These are phyloP conservation scores for Xerocomellus chrysenteron DNA, from an alignment of 768 basidiomycete genomes.

Conservation along the genomic window DNA sequence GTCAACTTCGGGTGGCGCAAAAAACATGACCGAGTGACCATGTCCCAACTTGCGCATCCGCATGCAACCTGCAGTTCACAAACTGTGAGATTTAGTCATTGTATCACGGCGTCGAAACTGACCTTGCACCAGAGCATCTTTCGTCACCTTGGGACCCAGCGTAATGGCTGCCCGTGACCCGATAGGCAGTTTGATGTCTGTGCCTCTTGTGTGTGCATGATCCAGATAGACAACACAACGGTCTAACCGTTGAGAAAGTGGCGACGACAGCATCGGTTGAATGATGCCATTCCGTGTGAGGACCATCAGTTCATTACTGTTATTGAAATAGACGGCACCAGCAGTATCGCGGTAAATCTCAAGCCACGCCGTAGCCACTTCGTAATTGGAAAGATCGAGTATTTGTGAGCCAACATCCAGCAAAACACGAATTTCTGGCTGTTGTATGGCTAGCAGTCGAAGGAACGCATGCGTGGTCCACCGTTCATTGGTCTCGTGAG, in stretches of 20 bases:
- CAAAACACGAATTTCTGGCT: slow-evolving; percentile 41
- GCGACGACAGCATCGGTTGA: too few relatives aligned
- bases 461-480: slow-evolving; percentile 17
- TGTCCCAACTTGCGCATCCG: slow-evolving; percentile 47
- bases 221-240: slow-evolving; percentile 37
- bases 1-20: slow-evolving; percentile 42
- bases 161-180: slow-evolving; percentile 35
- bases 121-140: slow-evolving; percentile 36
- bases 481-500: not conserved
- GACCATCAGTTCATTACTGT: slow-evolving; percentile 30
- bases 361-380: slow-evolving; percentile 45
- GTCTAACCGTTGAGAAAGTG: slow-evolving; percentile 26
- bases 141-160: slow-evolving; percentile 35
- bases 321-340: slow-evolving; percentile 29
- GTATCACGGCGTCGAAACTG: not conserved
- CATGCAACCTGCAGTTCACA: slow-evolving; percentile 42
- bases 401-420: slow-evolving; percentile 58
- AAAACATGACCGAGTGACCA: slow-evolving; percentile 48
- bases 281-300: slow-evolving; percentile 24
- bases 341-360: not conserved
- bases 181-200: slow-evolving; percentile 34
- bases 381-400: slow-evolving; percentile 43
- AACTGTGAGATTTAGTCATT: not conserved
- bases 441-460: slow-evolving; percentile 28
- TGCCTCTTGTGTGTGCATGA: slow-evolving; percentile 38